Conservation (phyloP, 306 rosid species). For the Arachis hypogaea region DNA sequence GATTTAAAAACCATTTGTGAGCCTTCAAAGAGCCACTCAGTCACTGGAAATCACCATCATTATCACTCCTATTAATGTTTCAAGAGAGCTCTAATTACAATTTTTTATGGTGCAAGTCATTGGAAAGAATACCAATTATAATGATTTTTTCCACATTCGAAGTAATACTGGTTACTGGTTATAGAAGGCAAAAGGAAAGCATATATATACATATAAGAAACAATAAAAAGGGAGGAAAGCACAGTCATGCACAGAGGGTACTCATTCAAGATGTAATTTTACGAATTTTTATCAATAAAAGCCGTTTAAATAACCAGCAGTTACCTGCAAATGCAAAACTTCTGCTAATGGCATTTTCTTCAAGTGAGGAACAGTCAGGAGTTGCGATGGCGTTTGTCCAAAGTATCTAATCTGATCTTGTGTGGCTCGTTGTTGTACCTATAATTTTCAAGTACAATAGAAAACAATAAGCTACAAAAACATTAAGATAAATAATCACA, state of each 20-base stretch:
- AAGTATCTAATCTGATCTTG: conserved; percentile 99
- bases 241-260: neutral
- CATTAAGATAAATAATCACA: conserved; percentile 3
- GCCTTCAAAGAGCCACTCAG: neutral
- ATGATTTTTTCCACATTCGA: conserved; percentile 5
- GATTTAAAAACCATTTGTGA: neutral
- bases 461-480: conserved; percentile 27
- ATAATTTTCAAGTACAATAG: conserved; percentile 39
- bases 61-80: too few relatives aligned
- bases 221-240: conserved; percentile 4
- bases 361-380: conserved; percentile 82
- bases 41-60: neutral
- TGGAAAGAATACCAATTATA: neutral
- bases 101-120: neutral
- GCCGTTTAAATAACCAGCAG: conserved; percentile 21
- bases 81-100: neutral
- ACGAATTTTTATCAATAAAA: neutral
- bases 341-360: conserved; percentile 82
- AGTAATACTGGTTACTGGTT: neutral
- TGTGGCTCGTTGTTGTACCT: conserved; percentile 90
- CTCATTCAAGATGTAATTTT: conserved; percentile 29
- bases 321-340: conserved; percentile 96
- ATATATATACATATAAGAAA: neutral
- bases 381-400: conserved; percentile 99
- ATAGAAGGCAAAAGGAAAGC: conserved; percentile 4